Conservation (phyloP, 2,329 filamentous ascomycete species). For the Ascomycota sp. region DNA sequence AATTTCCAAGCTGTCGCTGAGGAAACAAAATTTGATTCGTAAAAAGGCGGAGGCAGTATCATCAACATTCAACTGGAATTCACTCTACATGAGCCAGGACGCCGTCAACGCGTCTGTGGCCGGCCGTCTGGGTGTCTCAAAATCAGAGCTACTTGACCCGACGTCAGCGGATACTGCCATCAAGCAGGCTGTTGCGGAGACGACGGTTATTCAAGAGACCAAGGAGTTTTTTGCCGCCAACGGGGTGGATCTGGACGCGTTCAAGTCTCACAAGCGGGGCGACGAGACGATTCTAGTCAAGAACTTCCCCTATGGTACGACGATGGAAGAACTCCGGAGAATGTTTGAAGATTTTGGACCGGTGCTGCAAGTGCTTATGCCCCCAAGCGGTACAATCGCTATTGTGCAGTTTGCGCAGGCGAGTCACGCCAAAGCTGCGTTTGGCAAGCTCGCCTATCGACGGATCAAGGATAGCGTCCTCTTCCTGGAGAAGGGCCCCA, state of each 20-base stretch:
- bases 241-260: constrained; percentile 79
- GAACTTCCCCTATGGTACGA: constrained; percentile 77
- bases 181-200: constrained; percentile 93
- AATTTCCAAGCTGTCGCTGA: constrained; percentile 77
- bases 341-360: constrained; percentile 75
- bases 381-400: constrained; percentile 78
- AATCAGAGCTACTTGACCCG: constrained; percentile 84
- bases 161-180: constrained; percentile 86
- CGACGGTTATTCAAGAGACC: constrained; percentile 86
- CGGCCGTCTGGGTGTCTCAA: constrained; percentile 68
- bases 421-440: constrained; percentile 64
- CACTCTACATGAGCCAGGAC: constrained; percentile 97
- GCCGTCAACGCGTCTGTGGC: constrained; percentile 83
- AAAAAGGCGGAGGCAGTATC: constrained; percentile 64
- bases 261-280: constrained; percentile 67
- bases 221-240: constrained; percentile 78
- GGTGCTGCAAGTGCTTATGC: constrained; percentile 70
- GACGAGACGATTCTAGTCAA: constrained; percentile 82
- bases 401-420: constrained; percentile 74
- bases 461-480: constrained; percentile 80
- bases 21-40: constrained; percentile 82
- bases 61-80: constrained; percentile 88
- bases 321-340: constrained; percentile 54
- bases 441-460: constrained; percentile 68
- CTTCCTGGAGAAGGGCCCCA: constrained; percentile 85